Conservation (phyloP, 2,329 filamentous ascomycete genomes). For the Graphilbum sp. region DNA sequence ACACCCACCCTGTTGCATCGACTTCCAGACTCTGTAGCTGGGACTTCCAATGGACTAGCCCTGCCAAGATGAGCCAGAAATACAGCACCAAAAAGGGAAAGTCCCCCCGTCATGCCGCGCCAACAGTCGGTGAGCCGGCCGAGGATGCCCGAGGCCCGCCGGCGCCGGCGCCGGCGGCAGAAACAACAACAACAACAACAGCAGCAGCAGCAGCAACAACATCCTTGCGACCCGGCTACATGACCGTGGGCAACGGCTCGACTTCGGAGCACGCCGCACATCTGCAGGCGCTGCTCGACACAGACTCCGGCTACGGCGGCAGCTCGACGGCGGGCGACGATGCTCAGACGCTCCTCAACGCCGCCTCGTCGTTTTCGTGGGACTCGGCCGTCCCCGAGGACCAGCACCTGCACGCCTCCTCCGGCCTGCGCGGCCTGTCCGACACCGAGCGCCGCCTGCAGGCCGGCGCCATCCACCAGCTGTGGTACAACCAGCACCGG, state of each 20-base stretch:
- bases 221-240: slow-evolving; percentile 33
- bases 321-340: slow-evolving; percentile 51
- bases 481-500: slow-evolving; percentile 89
- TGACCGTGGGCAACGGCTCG: slow-evolving; percentile 74
- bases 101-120: slow-evolving; percentile 13
- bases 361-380: slow-evolving; percentile 13
- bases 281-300: slow-evolving; percentile 65
- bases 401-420: slow-evolving; percentile 19
- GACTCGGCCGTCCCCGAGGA: slow-evolving; percentile 28
- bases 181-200: too few relatives aligned
- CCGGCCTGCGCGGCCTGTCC: slow-evolving; percentile 15
- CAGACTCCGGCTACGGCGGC: slow-evolving; percentile 84
- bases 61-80: slow-evolving; percentile 40
- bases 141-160: neutral
- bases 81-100: slow-evolving; percentile 40
- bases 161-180: too few relatives aligned
- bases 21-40: neutral
- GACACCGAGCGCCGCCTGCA: slow-evolving; percentile 52
- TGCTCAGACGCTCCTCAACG: neutral
- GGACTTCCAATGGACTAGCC: neutral
- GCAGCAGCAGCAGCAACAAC: slow-evolving; percentile 5
- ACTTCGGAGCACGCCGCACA: slow-evolving; percentile 68
- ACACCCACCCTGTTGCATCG: too few relatives aligned
- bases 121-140: neutral
- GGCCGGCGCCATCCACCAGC: slow-evolving; percentile 74